These are phyloP conservation scores for Botrytis pseudocinerea DNA, from an alignment of 2,329 filamentous ascomycete species.

Conservation along the genomic window DNA sequence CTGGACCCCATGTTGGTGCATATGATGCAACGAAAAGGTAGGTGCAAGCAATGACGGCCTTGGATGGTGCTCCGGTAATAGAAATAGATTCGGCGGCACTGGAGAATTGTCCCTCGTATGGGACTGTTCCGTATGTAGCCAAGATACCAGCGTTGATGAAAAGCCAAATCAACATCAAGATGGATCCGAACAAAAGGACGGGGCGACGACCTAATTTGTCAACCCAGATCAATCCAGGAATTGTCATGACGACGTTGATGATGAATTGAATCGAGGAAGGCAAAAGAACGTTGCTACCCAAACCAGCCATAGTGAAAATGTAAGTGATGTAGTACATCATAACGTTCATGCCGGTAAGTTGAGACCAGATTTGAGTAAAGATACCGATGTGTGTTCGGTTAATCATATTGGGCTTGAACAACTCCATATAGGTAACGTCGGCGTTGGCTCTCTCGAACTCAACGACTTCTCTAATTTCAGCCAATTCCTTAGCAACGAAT, in stretches of 20 bases:
- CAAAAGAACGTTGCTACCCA: slow-evolving; percentile 60
- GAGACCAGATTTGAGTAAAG: slow-evolving; percentile 75
- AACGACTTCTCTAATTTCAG: slow-evolving; percentile 75
- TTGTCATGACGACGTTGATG: slow-evolving; percentile 78
- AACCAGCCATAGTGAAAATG: slow-evolving; percentile 70
- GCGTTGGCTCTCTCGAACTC: slow-evolving; percentile 71
- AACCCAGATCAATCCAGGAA: slow-evolving; percentile 73
- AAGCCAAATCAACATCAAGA: slow-evolving; percentile 44
- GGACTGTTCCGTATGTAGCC: slow-evolving; percentile 45
- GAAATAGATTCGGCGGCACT: slow-evolving; percentile 49
- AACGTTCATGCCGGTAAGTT: slow-evolving; percentile 75
- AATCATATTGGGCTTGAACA: slow-evolving; percentile 72
- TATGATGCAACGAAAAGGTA: slow-evolving; percentile 62
- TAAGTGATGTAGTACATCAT: slow-evolving; percentile 61
- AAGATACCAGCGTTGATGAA: slow-evolving; percentile 51
- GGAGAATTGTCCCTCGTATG: slow-evolving; percentile 42
- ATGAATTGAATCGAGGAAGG: slow-evolving; percentile 72
- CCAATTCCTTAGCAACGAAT: slow-evolving; percentile 66
- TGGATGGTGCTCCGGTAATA: slow-evolving; percentile 52
- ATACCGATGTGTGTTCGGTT: slow-evolving; percentile 71
- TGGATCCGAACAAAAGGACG: slow-evolving; percentile 60
- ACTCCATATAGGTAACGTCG: slow-evolving; percentile 69
- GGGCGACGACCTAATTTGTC: slow-evolving; percentile 74
- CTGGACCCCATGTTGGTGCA: slow-evolving; percentile 53
- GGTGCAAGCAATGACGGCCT: slow-evolving; percentile 63